These are phyloP conservation scores for Gynostemma pentaphyllum DNA, from an alignment of 306 rosid genomes.

Conservation along the genomic window DNA sequence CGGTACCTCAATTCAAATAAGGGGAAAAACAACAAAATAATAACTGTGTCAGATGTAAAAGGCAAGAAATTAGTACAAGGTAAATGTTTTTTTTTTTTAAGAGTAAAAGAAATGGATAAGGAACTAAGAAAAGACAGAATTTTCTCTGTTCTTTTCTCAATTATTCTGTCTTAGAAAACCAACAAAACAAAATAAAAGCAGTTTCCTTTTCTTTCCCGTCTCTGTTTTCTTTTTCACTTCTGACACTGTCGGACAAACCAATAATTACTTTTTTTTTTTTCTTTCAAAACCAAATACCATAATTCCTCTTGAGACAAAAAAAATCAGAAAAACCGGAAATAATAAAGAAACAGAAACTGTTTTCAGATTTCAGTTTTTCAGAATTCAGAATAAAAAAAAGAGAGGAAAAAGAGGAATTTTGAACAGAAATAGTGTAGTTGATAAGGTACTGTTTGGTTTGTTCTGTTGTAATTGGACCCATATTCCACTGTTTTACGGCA, in stretches of 20 bases:
- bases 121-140: not conserved
- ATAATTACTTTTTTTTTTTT: no score
- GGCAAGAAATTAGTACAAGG: no score
- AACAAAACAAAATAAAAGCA: not conserved
- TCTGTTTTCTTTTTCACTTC: no score
- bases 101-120: not conserved
- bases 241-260: no score
- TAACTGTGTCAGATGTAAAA: no score
- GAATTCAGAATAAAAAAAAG: not conserved
- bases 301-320: not conserved
- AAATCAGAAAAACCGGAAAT: not conserved
- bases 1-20: no score
- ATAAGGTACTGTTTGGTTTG: not conserved
- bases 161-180: not conserved
- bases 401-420: not conserved
- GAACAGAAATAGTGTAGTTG: not conserved
- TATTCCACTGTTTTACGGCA: not conserved
- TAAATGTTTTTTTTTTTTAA: no score
- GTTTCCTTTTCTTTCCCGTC: no score
- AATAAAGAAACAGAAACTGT: not conserved
- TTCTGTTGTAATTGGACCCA: no score
- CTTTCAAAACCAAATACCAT: no score
- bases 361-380: no score
- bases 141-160: not conserved
- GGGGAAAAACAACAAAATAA: no score